These are phyloP conservation scores for Syzygium aromaticum DNA, from an alignment of 345 rosid species.

Conservation along the genomic window DNA sequence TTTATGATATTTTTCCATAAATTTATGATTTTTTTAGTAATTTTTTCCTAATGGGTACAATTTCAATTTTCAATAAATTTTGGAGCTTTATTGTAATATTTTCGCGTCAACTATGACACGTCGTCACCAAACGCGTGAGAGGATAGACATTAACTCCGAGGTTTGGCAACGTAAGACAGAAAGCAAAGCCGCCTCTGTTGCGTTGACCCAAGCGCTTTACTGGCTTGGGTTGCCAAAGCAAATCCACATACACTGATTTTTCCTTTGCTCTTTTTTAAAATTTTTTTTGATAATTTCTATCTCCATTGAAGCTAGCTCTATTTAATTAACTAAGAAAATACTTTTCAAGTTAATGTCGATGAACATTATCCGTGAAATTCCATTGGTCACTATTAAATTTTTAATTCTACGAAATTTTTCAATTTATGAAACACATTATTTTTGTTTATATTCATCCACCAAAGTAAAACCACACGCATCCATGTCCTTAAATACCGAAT, in stretches of 20 bases:
- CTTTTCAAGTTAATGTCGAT: neutral
- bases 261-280: neutral
- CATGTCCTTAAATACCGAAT: accelerated
- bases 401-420: neutral
- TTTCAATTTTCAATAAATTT: neutral
- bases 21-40: no score
- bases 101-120: neutral
- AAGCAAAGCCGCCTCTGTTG: no score
- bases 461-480: accelerated
- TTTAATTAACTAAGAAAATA: neutral
- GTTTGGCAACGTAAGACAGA: no score
- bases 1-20: no score
- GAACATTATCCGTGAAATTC: neutral
- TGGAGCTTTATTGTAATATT: accelerated
- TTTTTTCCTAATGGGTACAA: neutral
- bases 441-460: accelerated
- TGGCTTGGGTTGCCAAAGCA: no score
- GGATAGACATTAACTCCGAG: neutral
- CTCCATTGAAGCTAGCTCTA: neutral
- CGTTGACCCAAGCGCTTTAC: no score
- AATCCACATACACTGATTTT: neutral
- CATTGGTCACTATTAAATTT: neutral
- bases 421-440: neutral
- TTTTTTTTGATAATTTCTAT: neutral
- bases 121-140: accelerated